Percentiles rank a stretch among this genome's conserved stretches.
Evolutionary conservation across 139 green algal genomes (phyloP).

Genomic region (Haematococcus sp.): DNA sequence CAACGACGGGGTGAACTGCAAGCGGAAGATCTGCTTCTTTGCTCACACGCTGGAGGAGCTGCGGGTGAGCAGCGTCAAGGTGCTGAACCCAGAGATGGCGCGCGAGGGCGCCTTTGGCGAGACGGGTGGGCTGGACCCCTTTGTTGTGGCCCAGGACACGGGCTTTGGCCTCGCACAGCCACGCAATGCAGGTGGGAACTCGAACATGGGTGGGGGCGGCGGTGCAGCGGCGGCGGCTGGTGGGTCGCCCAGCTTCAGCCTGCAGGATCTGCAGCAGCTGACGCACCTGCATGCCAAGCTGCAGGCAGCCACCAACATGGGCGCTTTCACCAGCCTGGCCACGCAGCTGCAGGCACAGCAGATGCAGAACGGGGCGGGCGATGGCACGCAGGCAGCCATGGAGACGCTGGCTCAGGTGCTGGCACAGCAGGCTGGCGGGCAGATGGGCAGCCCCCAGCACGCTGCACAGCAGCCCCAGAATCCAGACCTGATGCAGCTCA

Average conservation of each 20-base stretch:
- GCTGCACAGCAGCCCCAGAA: not conserved
- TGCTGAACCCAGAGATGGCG: slow-evolving; percentile 12
- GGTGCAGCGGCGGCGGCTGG: not conserved
- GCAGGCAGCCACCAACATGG: slow-evolving; percentile 4
- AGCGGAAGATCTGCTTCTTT: slow-evolving; percentile 86
- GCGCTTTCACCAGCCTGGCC: not conserved
- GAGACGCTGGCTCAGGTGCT: not conserved
- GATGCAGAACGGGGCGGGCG: not conserved
- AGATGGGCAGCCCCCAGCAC: too few species aligned
- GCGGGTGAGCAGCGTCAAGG: slow-evolving; percentile 46
- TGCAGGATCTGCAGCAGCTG: slow-evolving; percentile 6
- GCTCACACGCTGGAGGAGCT: slow-evolving; percentile 76
- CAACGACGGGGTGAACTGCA: slow-evolving; percentile 72
- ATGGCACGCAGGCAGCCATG: not conserved
- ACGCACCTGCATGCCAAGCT: slow-evolving; percentile 12
- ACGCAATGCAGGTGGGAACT: not conserved
- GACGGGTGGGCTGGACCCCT: not conserved
- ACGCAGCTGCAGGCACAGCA: slow-evolving; percentile 3
- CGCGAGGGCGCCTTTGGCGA: not conserved
- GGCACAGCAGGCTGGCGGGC: not conserved
- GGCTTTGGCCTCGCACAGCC: not conserved
- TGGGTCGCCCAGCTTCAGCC: not conserved
- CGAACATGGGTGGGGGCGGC: not conserved
- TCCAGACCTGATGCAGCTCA: slow-evolving; percentile 3
- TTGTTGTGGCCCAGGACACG: not conserved